Evolutionary conservation across 768 basidiomycete species (phyloP).

Genomic region (Phylloporus sp.): DNA sequence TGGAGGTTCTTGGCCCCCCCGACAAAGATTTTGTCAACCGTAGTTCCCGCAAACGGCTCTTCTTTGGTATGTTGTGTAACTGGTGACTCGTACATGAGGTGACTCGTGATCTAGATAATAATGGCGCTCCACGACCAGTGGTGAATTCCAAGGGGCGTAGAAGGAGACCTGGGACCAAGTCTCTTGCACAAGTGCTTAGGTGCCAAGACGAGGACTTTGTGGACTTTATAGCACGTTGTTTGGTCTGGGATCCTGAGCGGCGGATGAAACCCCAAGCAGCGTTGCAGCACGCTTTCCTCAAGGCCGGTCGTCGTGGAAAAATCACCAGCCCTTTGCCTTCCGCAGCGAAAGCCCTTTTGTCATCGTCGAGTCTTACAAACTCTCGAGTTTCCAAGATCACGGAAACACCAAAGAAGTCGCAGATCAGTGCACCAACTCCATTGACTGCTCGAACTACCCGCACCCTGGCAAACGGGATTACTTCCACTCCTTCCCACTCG

Average conservation of each 20-base stretch:
- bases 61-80: slow-evolving; percentile 70
- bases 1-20: slow-evolving; percentile 96
- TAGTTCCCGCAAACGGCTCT: slow-evolving; percentile 89
- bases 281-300: slow-evolving; percentile 85
- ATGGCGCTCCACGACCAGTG: slow-evolving; percentile 88
- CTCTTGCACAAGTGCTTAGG: slow-evolving; percentile 82
- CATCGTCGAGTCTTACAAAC: slow-evolving; percentile 51
- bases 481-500: slow-evolving; percentile 58
- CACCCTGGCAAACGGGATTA: slow-evolving; percentile 44
- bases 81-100: neutral
- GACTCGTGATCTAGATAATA: slow-evolving; percentile 60
- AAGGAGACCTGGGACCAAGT: slow-evolving; percentile 87
- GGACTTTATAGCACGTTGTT: slow-evolving; percentile 94
- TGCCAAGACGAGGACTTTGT: slow-evolving; percentile 94
- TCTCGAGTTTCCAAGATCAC: slow-evolving; percentile 53
- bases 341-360: slow-evolving; percentile 52
- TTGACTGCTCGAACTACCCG: slow-evolving; percentile 74
- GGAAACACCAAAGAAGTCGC: slow-evolving; percentile 83
- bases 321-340: slow-evolving; percentile 39
- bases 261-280: slow-evolving; percentile 93
- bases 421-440: slow-evolving; percentile 86
- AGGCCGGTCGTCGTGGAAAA: slow-evolving; percentile 58
- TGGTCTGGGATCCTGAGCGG: slow-evolving; percentile 98
- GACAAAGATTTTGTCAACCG: slow-evolving; percentile 94
- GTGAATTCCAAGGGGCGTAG: slow-evolving; percentile 96